A percentile compares a stretch with the other conserved stretches of the same genome.
Conservation (phyloP, 495 filamentous ascomycete genomes). For the Aspergillus avenaceus region DNA sequence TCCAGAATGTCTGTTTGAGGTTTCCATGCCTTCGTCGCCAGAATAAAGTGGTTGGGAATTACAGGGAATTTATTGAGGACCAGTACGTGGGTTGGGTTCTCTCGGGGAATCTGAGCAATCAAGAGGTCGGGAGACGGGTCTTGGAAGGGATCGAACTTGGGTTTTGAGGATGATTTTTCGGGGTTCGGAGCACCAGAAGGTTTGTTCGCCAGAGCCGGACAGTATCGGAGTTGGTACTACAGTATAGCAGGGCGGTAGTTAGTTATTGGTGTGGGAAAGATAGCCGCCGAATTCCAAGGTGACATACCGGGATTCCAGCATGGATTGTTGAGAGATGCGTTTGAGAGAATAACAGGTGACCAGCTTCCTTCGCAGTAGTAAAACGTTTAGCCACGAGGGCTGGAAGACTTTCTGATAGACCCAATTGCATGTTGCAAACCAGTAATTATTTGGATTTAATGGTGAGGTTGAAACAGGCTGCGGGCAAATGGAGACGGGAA, state of each 20-base stretch:
- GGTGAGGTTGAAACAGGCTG: slow-evolving; percentile 4
- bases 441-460: background rate
- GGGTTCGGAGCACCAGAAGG: slow-evolving; percentile 47
- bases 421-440: slow-evolving; percentile 30
- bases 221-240: slow-evolving; percentile 77
- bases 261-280: slow-evolving; percentile 2
- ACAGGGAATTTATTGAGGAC: slow-evolving; percentile 82
- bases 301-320: slow-evolving; percentile 48
- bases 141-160: slow-evolving; percentile 69
- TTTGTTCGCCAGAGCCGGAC: slow-evolving; percentile 71
- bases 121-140: slow-evolving; percentile 60
- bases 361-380: slow-evolving; percentile 44
- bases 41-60: slow-evolving; percentile 74
- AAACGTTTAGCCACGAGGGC: slow-evolving; percentile 54
- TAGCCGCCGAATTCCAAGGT: background rate
- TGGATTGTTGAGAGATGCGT: slow-evolving; percentile 54
- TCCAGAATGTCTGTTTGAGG: slow-evolving; percentile 67
- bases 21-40: slow-evolving; percentile 64
- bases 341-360: slow-evolving; percentile 55
- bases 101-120: slow-evolving; percentile 50
- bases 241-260: background rate
- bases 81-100: slow-evolving; percentile 55
- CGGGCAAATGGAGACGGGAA: background rate
- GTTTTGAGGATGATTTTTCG: slow-evolving; percentile 23
- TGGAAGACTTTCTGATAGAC: slow-evolving; percentile 43